Base-by-base conservation (phyloP, 2,329 filamentous ascomycete genomes). In the Diaporthe vaccinii region DNA sequence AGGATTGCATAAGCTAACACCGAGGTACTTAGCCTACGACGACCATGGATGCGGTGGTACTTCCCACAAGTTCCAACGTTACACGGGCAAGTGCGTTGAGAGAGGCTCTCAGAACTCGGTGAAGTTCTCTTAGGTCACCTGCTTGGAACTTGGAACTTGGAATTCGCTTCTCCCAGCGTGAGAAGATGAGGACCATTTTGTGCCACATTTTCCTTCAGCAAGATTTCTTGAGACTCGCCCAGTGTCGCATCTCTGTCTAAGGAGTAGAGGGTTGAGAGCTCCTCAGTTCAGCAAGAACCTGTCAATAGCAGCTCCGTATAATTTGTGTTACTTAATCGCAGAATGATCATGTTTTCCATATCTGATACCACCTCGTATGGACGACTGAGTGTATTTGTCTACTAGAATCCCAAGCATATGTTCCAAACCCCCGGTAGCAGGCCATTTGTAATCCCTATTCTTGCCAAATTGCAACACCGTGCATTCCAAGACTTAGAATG, bases 81-180 rank as follows among this genome's bases (percentile, higher is more conserved):
- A 61, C 7, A 61, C 58, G 2, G 58, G 58, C 34, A 61, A 25
- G 22, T 61, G 58, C 6, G 58, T 61, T 36, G 58, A 61, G 58
- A 41, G 34, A 7, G 58, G 58, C 22, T 28, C 58, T 14, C 58
- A 61, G 58, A 61, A 61, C n/a, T 61, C 58, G 7, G 36, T 61
- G 6, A 61, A 61, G 14, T 61, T 61, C 58, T n/a, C 58, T 61
- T 61, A 61, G 58, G 7, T 31, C n/a, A 22, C 22, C 34, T 41
- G 34, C 34, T 61, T 22, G 34, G 22, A 53, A 53, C 8, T 25
- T 61, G 34, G 34, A 15, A 53, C 8, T 25, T 61, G 1, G 5
- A n/a, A 15, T 34, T 34, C 28, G 53, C 15, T 57, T 3, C 15
- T 1, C 51, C 8, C 17, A 9, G 53, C 5, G 15, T 28, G 6